These are phyloP conservation scores for Euphrasia arctica DNA, from an alignment of 305 asterid species.

Conservation along the genomic window DNA sequence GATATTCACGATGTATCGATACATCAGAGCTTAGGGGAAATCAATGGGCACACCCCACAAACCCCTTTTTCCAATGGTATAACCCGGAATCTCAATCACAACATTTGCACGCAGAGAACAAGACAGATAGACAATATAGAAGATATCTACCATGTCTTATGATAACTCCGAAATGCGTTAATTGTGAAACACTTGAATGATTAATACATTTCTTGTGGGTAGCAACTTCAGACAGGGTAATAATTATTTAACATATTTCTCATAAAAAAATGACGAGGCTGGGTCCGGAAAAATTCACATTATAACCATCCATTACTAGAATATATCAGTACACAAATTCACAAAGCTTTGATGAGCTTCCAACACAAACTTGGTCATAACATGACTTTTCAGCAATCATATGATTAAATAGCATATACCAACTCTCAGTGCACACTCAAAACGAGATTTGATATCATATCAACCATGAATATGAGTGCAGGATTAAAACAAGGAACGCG, in stretches of 20 bases:
- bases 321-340: background rate
- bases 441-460: background rate
- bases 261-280: background rate
- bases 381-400: background rate
- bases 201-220: constrained; percentile 1
- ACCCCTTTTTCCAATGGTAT: background rate
- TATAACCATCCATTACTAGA: background rate
- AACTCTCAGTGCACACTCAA: constrained; percentile 10
- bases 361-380: background rate
- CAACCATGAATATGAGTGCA: background rate
- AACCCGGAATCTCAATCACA: too few relatives aligned
- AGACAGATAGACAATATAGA: background rate
- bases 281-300: background rate
- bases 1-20: background rate
- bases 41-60: too few relatives aligned
- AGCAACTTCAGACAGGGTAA: constrained; percentile 2
- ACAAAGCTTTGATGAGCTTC: background rate
- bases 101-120: too few relatives aligned
- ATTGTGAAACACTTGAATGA: background rate
- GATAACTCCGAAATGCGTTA: background rate
- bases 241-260: too few relatives aligned
- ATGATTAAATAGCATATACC: constrained; percentile 3
- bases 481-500: constrained; percentile 1
- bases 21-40: background rate
- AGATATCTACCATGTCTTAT: background rate